Percentiles rank a stretch among this genome's conserved stretches.
Conservation (phyloP, 495 filamentous ascomycete genomes). For the Penicillium manginii region DNA sequence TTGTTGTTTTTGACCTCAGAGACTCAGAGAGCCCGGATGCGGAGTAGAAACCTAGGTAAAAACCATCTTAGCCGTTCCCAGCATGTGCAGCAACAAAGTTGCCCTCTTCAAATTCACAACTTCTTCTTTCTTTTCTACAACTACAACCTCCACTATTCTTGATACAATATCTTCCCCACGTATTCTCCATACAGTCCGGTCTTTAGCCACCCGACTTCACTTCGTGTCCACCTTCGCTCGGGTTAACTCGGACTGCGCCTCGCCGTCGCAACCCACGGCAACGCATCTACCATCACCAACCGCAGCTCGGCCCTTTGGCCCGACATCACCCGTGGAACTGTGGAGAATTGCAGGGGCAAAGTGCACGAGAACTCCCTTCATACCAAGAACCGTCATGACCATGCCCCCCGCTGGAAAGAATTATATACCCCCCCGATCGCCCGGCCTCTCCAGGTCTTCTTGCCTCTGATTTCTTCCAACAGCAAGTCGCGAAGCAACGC, state of each 20-base stretch:
- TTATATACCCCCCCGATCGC: slow-evolving; percentile 49
- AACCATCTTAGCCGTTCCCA: background rate
- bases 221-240: slow-evolving; percentile 47
- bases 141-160: background rate
- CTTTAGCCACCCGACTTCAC: slow-evolving; percentile 34
- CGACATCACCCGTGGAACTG: slow-evolving; percentile 53
- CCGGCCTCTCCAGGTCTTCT: slow-evolving; percentile 55
- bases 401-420: slow-evolving; percentile 47
- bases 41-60: background rate
- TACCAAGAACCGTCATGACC: slow-evolving; percentile 28
- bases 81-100: background rate
- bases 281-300: slow-evolving; percentile 34
- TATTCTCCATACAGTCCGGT: slow-evolving; percentile 20
- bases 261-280: slow-evolving; percentile 38
- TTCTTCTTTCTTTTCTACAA: background rate
- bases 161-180: background rate
- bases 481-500: slow-evolving; percentile 62
- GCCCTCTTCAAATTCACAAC: background rate
- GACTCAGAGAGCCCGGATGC: background rate
- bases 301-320: slow-evolving; percentile 42
- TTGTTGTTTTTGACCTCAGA: background rate
- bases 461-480: slow-evolving; percentile 60
- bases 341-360: slow-evolving; percentile 43
- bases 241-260: slow-evolving; percentile 41
- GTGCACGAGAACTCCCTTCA: slow-evolving; percentile 32